These are phyloP conservation scores for Ligustrum vulgare DNA, from an alignment of 257 asterid species.

Conservation along the genomic window DNA sequence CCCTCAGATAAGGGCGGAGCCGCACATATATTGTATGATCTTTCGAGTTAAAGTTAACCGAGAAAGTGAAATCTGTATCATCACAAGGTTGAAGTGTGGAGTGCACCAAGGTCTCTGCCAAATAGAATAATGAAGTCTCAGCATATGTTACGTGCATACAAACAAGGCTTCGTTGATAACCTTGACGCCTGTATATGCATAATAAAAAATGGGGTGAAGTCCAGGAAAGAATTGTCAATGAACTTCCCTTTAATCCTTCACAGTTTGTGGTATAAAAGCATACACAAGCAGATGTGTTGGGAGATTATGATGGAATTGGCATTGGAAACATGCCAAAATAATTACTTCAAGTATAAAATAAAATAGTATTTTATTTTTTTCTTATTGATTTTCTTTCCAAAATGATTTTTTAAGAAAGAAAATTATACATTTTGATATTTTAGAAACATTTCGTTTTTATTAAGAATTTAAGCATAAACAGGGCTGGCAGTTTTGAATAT, in stretches of 20 bases:
- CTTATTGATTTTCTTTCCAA: not conserved
- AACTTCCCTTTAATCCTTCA: not conserved
- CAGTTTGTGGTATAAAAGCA: not conserved
- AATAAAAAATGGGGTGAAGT: not conserved
- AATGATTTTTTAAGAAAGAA: not conserved
- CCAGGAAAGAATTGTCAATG: not conserved
- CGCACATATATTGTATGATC: slow-evolving; percentile 82
- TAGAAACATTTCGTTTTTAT: not conserved
- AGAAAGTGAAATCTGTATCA: slow-evolving; percentile 86
- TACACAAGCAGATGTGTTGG: not conserved
- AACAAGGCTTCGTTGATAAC: not conserved
- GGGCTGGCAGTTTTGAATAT: too few relatives aligned
- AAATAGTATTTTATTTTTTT: not conserved
- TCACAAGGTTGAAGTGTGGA: slow-evolving; percentile 85
- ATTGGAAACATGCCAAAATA: not conserved
- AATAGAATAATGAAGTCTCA: slow-evolving; percentile 12
- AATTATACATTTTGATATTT: not conserved
- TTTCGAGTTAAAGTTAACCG: slow-evolving; percentile 73
- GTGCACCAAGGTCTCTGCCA: slow-evolving; percentile 99
- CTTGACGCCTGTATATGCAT: not conserved
- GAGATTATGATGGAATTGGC: not conserved
- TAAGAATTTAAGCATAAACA: not conserved
- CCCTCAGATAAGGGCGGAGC: slow-evolving; percentile 85
- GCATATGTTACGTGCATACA: not conserved
- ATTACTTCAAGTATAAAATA: not conserved